A percentile compares a stretch with the other conserved stretches of the same genome.
Evolutionary conservation across 2,329 filamentous ascomycete species (phyloP).

Genomic region (Diplodia scrobiculata): DNA sequence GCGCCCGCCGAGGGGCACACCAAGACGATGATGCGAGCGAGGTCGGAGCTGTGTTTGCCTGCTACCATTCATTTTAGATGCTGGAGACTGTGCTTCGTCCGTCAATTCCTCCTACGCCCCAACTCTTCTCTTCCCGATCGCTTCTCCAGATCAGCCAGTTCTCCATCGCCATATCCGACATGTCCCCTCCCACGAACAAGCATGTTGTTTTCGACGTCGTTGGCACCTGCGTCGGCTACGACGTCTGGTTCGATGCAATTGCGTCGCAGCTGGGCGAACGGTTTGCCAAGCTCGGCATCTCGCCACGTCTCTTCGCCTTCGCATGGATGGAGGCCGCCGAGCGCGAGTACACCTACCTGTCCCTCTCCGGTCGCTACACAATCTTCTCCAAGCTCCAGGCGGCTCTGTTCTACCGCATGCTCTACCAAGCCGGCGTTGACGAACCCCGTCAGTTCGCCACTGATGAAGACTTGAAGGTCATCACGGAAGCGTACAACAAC

Average conservation of each 20-base stretch:
- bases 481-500: slow-evolving; percentile 46
- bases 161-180: not conserved
- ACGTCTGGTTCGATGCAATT: slow-evolving; percentile 49
- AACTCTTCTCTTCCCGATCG: not conserved
- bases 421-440: slow-evolving; percentile 50
- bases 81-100: not conserved
- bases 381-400: slow-evolving; percentile 50
- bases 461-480: slow-evolving; percentile 48
- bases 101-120: not conserved
- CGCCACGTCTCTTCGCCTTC: slow-evolving; percentile 50
- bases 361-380: slow-evolving; percentile 49
- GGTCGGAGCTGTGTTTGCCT: slow-evolving; percentile 1
- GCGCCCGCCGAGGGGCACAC: not conserved
- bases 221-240: slow-evolving; percentile 55
- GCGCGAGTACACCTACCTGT: slow-evolving; percentile 55
- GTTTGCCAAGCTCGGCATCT: slow-evolving; percentile 46
- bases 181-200: slow-evolving; percentile 21
- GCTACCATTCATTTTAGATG: not conserved
- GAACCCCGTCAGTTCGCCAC: slow-evolving; percentile 49
- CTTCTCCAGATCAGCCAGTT: not conserved
- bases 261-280: slow-evolving; percentile 48
- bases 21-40: slow-evolving; percentile 14
- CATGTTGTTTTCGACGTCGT: slow-evolving; percentile 49
- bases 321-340: slow-evolving; percentile 54
- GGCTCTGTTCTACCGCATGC: slow-evolving; percentile 54